Base-by-base conservation (phyloP, 768 basidiomycete genomes). In the Boletus huronensis region DNA sequence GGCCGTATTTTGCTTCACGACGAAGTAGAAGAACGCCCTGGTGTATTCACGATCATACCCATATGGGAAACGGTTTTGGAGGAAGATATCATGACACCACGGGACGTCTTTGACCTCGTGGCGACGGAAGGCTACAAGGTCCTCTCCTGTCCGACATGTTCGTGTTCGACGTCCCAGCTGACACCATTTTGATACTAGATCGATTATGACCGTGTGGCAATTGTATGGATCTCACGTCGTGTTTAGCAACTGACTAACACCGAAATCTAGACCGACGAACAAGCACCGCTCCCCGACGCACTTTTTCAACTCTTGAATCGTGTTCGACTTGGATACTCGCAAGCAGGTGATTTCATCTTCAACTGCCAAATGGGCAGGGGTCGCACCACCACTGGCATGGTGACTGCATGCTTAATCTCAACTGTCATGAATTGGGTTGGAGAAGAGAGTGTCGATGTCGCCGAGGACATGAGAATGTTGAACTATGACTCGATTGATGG, bases 291-390 rank as follows among this genome's bases (percentile, higher is more conserved):
- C 17, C 97, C 97, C 0, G 88, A 79, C 39, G 92, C 93, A 5
- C 80, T 98, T 19, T 83, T 79, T 21, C 85, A 88, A 50, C 77
- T 99, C 39, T 75, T 96, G 26, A 81, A 84, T 25, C 83, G 94
- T 32, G 81, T 98, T 6, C 79, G 80, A 67, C 64, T 77, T 54
- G 78, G 79, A 51, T 58, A 85, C 42, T 71, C 79, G 1, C 75
- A 79, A 28, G 81, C 84, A 1, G 88, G 84, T 5, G 91, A 92
- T 61, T 88, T 93, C 61, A 74, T 93, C 43, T 98, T 97, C 76
- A 98, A 98, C 62, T 99, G 97, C 70, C 97, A 98, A 71, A 96
- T 98, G 93, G 91, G 91, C 23, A 77, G 89, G 52, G 89, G 86
- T 16, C 79, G 89, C 36, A 99, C 97, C 6, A 99, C 97, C 0